phyloP scores from a whole-genome alignment of 2,329 filamentous ascomycete genomes.

The Paramyrothecium sp. region DNA sequence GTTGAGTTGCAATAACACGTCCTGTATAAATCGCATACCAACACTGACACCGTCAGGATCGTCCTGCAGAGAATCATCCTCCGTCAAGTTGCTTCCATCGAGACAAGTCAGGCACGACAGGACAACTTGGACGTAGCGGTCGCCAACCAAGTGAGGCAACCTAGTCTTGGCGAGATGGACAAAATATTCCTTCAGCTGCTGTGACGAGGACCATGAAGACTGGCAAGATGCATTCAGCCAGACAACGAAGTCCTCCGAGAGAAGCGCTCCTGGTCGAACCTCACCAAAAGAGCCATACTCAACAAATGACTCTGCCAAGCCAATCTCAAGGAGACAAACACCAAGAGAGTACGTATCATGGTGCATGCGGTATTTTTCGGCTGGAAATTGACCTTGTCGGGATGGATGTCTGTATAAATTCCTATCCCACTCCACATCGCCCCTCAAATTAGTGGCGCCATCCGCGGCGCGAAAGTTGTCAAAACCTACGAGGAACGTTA shows the following conservation, averaged over 20 bases:
- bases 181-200: conserved; percentile 10
- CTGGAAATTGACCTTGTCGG: conserved; percentile 38
- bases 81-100: conserved; percentile 18
- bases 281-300: conserved; percentile 9
- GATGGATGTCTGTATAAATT: conserved; percentile 50
- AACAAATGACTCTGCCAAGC: conserved; percentile 40
- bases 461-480: conserved; percentile 14
- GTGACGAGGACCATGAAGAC: not conserved
- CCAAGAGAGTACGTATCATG: conserved; percentile 58
- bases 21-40: no score
- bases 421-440: conserved; percentile 31
- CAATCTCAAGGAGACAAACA: conserved; percentile 52
- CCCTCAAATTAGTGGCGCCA: conserved; percentile 13
- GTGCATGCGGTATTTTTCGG: conserved; percentile 44
- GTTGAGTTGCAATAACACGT: no score
- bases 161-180: conserved; percentile 8
- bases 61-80: no score
- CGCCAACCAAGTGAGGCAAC: conserved; percentile 23
- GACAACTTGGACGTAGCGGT: conserved; percentile 25
- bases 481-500: conserved; percentile 14
- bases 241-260: not conserved
- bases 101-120: conserved; percentile 32
- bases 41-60: no score
- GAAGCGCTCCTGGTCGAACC: not conserved
- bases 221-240: no score